A percentile compares a stretch with the other conserved stretches of the same genome.
Evolutionary conservation across 345 rosid species (phyloP).

Genomic region (Citrus inodora): DNA sequence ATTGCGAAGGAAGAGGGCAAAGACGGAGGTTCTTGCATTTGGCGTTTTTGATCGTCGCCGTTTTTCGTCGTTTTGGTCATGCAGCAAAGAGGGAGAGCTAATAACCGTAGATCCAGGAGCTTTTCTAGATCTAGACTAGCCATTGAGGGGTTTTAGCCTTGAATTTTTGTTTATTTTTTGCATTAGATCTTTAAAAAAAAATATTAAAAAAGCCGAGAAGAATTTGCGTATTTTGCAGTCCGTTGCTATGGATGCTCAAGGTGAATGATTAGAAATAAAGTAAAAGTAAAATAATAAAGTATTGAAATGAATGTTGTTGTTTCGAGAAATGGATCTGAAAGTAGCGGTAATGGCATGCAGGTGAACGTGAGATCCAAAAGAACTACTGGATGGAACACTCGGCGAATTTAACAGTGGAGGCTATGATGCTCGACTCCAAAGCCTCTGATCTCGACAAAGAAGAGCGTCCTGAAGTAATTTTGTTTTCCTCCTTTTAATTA

Average conservation of each 20-base stretch:
- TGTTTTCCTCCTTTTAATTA: neutral
- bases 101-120: slow-evolving; percentile 71
- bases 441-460: slow-evolving; percentile 96
- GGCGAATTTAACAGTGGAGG: slow-evolving; percentile 64
- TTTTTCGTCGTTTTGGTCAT: slow-evolving; percentile 26
- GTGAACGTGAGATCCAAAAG: slow-evolving; percentile 68
- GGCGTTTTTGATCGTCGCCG: neutral
- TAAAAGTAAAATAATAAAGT: too few species aligned
- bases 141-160: slow-evolving; percentile 53
- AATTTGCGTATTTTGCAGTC: neutral
- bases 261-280: slow-evolving; percentile 17
- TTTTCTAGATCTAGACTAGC: slow-evolving; percentile 72
- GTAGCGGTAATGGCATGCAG: slow-evolving; percentile 37
- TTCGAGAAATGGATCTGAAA: neutral
- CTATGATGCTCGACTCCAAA: slow-evolving; percentile 95
- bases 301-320: too few species aligned
- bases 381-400: slow-evolving; percentile 87
- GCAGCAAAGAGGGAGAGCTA: slow-evolving; percentile 68
- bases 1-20: neutral
- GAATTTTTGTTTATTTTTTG: neutral
- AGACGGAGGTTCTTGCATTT: neutral
- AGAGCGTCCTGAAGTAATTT: slow-evolving; percentile 84
- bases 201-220: neutral
- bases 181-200: neutral
- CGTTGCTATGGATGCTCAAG: slow-evolving; percentile 44